Evolutionary conservation across 2,329 filamentous ascomycete species (phyloP), one percentile per base, ranked within the genome.

Genomic region (Scedosporium boydii): DNA sequence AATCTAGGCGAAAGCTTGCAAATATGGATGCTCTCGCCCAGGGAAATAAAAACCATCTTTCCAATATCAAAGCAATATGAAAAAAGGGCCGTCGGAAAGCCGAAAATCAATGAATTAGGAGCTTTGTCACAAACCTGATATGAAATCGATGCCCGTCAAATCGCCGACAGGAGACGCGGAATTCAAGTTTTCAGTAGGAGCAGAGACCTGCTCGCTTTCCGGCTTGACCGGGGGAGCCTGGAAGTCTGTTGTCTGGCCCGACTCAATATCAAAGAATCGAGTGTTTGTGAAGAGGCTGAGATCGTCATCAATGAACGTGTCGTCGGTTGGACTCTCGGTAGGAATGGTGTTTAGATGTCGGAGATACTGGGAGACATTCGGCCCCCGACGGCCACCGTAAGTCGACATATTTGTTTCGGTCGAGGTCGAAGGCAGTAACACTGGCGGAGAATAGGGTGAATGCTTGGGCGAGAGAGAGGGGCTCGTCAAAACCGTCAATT

Each of bases 321-420:
- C 81, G 61, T 73, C 72, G 29, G 82, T 72, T 26, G 79, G 69
- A 63, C 68, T 68, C 60, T 80, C 82, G 65, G 87, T 80, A 61
- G 88, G 83, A 65, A 88, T 79, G 65, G 86, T 84, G 79, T 96
- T 96, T 70, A 97, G 81, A 68, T 93, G 89, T 70, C 90, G 88
- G 67, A 97, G 82, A 78, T 95, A 96, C 71, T 92, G 88, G 71
- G 91, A 92, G 76, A 96, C 90, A 75, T 96, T 96, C 71, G 90
- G 88, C 69, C 85, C 89, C 72, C 89, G 87, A 65, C 91, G 88
- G 71, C 87, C 88, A 75, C 83, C 87, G 82, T 86, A 92, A 73
- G 80, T 83, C 73, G 90, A 86, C 89, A 92, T 92, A 7, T 48
- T 58, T 62, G 60, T 23, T 18, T 18, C 26, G 38, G 34, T 27